Evolutionary conservation across 2,329 filamentous ascomycete genomes (phyloP), one percentile per base, ranked within the genome.

Genomic region (Pleurostoma richardsiae): DNA sequence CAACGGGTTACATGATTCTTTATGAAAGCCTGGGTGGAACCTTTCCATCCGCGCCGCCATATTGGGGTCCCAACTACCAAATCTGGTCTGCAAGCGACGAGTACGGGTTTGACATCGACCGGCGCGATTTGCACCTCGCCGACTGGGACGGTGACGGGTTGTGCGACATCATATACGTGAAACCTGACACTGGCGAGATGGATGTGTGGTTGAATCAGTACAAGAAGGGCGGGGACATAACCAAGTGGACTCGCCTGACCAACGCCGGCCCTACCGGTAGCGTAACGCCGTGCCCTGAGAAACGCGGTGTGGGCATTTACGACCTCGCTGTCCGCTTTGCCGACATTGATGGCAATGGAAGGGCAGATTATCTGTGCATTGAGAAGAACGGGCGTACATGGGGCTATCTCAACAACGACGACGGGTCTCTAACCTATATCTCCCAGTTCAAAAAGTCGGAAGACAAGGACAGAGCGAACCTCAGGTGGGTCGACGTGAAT

Each of bases 121-220:
- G 63, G 4, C 54, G 59, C 5, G 58, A 58, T 39, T 42, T 69
- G 4, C 60, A 68, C 40, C 49, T 69, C 5, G 56, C 53, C 3
- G 66, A 70, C 49, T 69, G 62, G 61, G 58, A 70, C 42, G 62
- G 59, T 8, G 65, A 69, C 49, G 65, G 66, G 1, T 44, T 51
- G 2, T 62, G 58, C 42, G 66, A 70, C 40, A 59, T 67, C 39
- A 52, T 67, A 30, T 57, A 48, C 44, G 55, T 63, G 1, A 51
- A 66, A 27, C 56, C 53, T 1, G 48, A 62, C 6, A 56, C 48
- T 10, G 58, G 58, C 27, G 50, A 47, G 10, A 48, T 62, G 4
- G 41, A 57, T n/a, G 52, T 40, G 3, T 45, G 43, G 43, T 19
- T 45, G 33, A 45, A 45, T 40, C 27, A 39, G 11, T 39, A 39